Conservation (phyloP, 2,329 filamentous ascomycete genomes). For the Zopfia rhizophila region DNA sequence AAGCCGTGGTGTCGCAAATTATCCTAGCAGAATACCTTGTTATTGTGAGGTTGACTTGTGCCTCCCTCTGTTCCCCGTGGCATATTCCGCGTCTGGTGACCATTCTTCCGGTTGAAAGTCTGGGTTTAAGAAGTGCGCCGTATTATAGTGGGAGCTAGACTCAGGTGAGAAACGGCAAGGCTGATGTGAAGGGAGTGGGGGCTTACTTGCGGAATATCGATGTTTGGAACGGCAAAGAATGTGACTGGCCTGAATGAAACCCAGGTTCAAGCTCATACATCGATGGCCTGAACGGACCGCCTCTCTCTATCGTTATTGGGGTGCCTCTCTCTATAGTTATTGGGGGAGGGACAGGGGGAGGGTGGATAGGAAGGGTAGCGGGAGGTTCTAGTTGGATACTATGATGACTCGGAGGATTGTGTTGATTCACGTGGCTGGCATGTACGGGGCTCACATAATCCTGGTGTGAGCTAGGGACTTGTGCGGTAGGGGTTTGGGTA, state of each 20-base stretch:
- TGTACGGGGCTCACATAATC: constrained; percentile 47
- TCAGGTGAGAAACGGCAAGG: constrained; percentile 23
- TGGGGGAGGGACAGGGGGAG: constrained; percentile 33
- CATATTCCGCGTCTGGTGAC: constrained; percentile 60
- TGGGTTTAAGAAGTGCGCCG: constrained; percentile 62
- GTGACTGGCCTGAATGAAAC: constrained; percentile 51
- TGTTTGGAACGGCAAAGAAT: constrained; percentile 57
- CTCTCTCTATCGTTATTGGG: constrained; percentile 43
- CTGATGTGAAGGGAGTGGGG: constrained; percentile 3
- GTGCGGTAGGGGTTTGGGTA: constrained; percentile 37
- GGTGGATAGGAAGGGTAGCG: constrained; percentile 45
- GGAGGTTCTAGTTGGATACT: constrained; percentile 45
- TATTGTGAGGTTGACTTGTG: constrained; percentile 51
- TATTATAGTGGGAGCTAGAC: constrained; percentile 61
- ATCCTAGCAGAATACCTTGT: constrained; percentile 22
- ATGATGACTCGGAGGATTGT: constrained; percentile 33
- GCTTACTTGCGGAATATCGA: constrained; percentile 61
- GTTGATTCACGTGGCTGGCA: constrained; percentile 32
- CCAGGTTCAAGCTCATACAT: constrained; percentile 57
- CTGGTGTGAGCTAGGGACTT: constrained; percentile 41
- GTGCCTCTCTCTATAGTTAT: constrained; percentile 43
- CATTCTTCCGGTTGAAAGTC: constrained; percentile 65
- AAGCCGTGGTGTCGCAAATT: constrained; percentile 25
- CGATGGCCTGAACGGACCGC: constrained; percentile 58
- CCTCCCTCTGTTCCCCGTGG: constrained; percentile 48